Evolutionary conservation across 2,329 filamentous ascomycete genomes (phyloP).

Genomic region (Colletotrichum sp.): DNA sequence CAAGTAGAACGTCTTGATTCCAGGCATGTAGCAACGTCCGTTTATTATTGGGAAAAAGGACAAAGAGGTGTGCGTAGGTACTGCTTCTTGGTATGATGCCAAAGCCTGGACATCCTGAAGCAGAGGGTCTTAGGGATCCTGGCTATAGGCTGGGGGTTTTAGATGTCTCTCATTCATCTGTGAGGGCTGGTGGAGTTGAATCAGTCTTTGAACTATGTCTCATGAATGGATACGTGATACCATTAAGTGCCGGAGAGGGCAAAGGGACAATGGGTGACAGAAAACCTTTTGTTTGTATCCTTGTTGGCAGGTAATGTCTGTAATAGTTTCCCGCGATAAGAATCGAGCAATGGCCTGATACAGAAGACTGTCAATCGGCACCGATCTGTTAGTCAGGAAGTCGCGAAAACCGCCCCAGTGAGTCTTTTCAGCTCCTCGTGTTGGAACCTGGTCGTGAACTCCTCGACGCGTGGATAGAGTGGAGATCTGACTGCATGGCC

Average conservation of each 20-base stretch:
- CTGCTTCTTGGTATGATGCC: background rate
- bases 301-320: accelerated
- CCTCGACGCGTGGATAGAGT: background rate
- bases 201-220: no score
- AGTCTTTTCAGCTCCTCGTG: background rate
- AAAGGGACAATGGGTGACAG: background rate
- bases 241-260: background rate
- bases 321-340: accelerated
- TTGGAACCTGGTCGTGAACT: background rate
- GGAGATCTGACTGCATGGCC: background rate
- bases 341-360: background rate
- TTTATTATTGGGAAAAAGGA: background rate
- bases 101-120: background rate
- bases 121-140: background rate
- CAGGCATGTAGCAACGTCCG: background rate
- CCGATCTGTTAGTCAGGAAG: background rate
- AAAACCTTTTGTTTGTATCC: accelerated
- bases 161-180: background rate
- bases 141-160: background rate
- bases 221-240: background rate
- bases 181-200: background rate
- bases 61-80: background rate
- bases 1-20: background rate
- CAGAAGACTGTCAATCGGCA: background rate
- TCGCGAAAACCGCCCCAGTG: background rate